Evolutionary conservation across 1,139 yeast species (phyloP).

Genomic region (Geotrichum australiense): DNA sequence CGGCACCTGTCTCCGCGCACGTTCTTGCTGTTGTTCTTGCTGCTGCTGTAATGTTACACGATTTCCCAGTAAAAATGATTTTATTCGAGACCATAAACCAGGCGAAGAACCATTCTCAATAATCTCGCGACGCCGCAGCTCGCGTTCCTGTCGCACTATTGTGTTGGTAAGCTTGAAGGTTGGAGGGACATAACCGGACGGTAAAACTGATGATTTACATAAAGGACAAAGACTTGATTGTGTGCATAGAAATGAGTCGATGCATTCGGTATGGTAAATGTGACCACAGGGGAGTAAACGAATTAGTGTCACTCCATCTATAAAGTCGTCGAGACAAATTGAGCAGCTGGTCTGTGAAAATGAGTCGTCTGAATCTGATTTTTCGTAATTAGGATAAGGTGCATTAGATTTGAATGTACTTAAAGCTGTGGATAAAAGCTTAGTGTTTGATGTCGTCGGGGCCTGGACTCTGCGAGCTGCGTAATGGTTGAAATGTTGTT

Average conservation of each 20-base stretch:
- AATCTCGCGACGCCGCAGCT: constrained; percentile 18
- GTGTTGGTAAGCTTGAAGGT: constrained; percentile 24
- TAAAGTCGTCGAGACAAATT: constrained; percentile 28
- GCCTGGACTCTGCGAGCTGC: no score
- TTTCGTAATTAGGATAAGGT: no score
- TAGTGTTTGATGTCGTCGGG: no score
- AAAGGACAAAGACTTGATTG: constrained; percentile 28
- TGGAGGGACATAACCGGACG: constrained; percentile 26
- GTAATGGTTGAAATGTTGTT: constrained; percentile 15
- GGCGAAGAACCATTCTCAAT: no score
- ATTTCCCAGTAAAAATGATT: no score
- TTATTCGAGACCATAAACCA: no score
- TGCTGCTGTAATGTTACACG: no score
- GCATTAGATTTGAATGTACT: no score
- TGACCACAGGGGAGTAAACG: constrained; percentile 28
- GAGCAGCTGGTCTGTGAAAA: constrained; percentile 27
- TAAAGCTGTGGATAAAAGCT: no score
- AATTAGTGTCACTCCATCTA: constrained; percentile 21
- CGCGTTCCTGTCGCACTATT: constrained; percentile 27
- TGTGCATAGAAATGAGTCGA: constrained; percentile 25
- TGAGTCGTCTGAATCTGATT: neutral
- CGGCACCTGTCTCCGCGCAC: no score
- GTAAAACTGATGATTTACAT: constrained; percentile 26
- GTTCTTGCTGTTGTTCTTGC: no score
- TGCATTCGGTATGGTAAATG: constrained; percentile 27